These are phyloP conservation scores for Colletotrichum cordylinicola DNA, from an alignment of 2,329 filamentous ascomycete genomes.

Conservation along the genomic window DNA sequence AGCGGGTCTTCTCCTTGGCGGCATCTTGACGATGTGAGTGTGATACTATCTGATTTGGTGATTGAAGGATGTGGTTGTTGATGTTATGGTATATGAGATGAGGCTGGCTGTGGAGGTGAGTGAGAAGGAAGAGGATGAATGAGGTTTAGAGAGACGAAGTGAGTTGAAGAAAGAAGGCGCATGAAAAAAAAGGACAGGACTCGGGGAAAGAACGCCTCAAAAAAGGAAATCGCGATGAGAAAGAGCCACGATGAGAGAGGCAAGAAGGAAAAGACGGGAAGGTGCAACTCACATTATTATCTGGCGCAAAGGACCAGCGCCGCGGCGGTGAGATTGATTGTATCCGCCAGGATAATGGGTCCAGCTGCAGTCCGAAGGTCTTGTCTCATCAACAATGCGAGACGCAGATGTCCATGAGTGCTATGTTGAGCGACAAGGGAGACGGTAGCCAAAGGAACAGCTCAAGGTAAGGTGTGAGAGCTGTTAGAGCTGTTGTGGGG, in stretches of 20 bases:
- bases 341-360: not conserved
- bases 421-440: constrained; percentile 17
- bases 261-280: not conserved
- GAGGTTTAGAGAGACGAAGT: not conserved
- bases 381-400: constrained; percentile 18
- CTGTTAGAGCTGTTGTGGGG: not conserved
- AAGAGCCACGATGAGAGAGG: not conserved
- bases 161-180: not conserved
- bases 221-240: not conserved
- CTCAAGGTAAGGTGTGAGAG: not conserved
- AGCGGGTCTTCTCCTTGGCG: constrained; percentile 10
- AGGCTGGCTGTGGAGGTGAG: not conserved
- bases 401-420: constrained; percentile 5
- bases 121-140: not conserved
- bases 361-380: not conserved
- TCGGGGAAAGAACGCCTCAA: not conserved
- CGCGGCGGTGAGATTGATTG: not conserved
- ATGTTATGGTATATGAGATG: not conserved
- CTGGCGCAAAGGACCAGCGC: not conserved
- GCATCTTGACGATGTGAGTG: constrained; percentile 7
- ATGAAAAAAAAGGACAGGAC: not conserved
- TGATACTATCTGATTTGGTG: not conserved
- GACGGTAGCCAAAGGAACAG: not conserved
- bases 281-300: constrained; percentile 20
- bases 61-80: not conserved